These are phyloP conservation scores for Biancaea sappan DNA, from an alignment of 306 rosid species.

Conservation along the genomic window DNA sequence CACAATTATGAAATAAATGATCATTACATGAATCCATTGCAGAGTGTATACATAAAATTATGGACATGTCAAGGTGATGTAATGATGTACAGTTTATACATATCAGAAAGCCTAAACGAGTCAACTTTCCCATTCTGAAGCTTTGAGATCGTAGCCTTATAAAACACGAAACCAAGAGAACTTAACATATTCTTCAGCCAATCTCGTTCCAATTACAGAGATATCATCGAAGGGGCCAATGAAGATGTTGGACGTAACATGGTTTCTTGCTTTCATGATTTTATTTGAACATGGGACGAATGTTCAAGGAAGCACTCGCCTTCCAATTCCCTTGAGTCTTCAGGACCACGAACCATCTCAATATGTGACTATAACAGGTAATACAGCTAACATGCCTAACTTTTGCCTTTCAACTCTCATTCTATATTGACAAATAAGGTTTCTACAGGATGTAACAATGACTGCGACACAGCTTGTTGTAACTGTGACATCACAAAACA, in stretches of 20 bases:
- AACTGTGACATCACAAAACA: constrained; percentile 63
- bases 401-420: neutral
- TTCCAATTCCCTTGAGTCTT: constrained; percentile 31
- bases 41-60: constrained; percentile 18
- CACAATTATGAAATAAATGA: constrained; percentile 46
- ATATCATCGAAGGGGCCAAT: constrained; percentile 20
- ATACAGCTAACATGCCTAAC: neutral
- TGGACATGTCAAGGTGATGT: constrained; percentile 41
- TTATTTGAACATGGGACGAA: constrained; percentile 27
- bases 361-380: constrained; percentile 72
- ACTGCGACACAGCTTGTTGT: constrained; percentile 80
- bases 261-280: constrained; percentile 42
- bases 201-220: neutral
- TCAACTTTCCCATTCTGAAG: neutral
- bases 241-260: constrained; percentile 47
- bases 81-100: constrained; percentile 22
- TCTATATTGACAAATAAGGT: neutral
- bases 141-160: constrained; percentile 31
- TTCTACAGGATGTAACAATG: constrained; percentile 86
- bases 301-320: constrained; percentile 54
- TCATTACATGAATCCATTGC: constrained; percentile 30
- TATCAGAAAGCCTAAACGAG: neutral
- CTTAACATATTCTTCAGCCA: constrained; percentile 32
- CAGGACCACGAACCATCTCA: constrained; percentile 42
- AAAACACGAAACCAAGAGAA: constrained; percentile 7